Evolutionary conservation across 805 yeast species (phyloP).

Genomic region (Nakazawaea ambrosiae): DNA sequence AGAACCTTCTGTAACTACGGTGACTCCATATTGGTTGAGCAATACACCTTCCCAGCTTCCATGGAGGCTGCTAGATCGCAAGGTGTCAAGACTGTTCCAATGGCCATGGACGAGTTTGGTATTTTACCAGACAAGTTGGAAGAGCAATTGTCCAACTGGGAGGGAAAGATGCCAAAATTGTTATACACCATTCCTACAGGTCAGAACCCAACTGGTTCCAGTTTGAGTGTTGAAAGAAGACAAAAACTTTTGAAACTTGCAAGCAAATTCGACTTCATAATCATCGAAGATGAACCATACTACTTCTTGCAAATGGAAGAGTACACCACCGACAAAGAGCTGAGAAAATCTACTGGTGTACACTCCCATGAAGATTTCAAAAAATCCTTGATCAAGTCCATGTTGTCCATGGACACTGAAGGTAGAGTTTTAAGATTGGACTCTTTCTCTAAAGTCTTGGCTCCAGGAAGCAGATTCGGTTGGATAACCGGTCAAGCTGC

Average conservation of each 20-base stretch:
- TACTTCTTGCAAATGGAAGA: slow-evolving; percentile 90
- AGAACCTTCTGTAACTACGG: slow-evolving; percentile 51
- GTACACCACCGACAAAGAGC: slow-evolving; percentile 42
- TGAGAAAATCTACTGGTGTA: slow-evolving; percentile 12
- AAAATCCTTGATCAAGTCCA: slow-evolving; percentile 64
- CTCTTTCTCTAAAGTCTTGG: slow-evolving; percentile 84
- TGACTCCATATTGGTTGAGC: slow-evolving; percentile 69
- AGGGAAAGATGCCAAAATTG: slow-evolving; percentile 57
- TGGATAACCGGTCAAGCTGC: slow-evolving; percentile 75
- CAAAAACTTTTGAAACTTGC: slow-evolving; percentile 68
- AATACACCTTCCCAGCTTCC: slow-evolving; percentile 69
- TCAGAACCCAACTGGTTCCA: slow-evolving; percentile 96
- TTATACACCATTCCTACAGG: slow-evolving; percentile 93
- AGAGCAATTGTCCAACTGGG: slow-evolving; percentile 54
- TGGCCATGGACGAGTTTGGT: slow-evolving; percentile 61
- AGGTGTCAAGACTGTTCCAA: slow-evolving; percentile 57
- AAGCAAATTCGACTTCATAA: slow-evolving; percentile 76
- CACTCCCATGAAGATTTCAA: slow-evolving; percentile 59
- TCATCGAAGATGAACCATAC: slow-evolving; percentile 96
- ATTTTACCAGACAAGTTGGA: slow-evolving; percentile 53
- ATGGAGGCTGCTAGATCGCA: slow-evolving; percentile 60
- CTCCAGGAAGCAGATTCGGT: slow-evolving; percentile 86
- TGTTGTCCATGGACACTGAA: slow-evolving; percentile 68
- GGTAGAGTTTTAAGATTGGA: slow-evolving; percentile 89
- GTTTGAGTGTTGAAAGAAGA: slow-evolving; percentile 73